Base-by-base conservation (phyloP, 78 protist genomes). In the Dictyostelium capitatum region DNA sequence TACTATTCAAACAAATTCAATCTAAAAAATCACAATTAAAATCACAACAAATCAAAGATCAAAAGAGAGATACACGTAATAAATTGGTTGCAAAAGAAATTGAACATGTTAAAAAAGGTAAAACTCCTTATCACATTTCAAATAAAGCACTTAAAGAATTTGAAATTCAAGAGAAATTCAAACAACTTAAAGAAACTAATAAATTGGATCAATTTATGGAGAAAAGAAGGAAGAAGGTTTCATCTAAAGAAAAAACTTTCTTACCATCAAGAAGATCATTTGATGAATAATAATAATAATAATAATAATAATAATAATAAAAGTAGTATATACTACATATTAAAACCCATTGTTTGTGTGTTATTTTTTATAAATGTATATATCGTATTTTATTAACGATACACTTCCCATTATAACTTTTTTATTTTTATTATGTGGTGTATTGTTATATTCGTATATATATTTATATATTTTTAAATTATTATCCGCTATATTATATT, bases 131-230 rank as follows among this genome's bases (percentile, higher is more conserved):
- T 73, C 72, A 62, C 51, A 28, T 77, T 10, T 25, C 83, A n/a
- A 78, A 78, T 19, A 75, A 51, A 11, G 53, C 51, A 62, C 14
- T 87, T 2, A 74, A 72, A 28, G 83, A 87, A 25, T n/a, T 87
- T 14, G 92, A 74, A 77, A 19, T 87, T 1, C 53, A 87, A 87
- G 92, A 87, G 62, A 70, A 77, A 50, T 87, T 37, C 50, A 87
- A 87, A 62, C 70, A 87, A 87, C 73, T 87, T 15, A 87, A 87
- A 50, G n/a, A 20, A 0, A 62, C 62, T 0, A 50, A 50, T 25
- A 47, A 77, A 77, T 62, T 87, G 32, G 92, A 77, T n/a, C 62
- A 74, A 64, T 87, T 57, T 50, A 87, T 87, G 84, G 92, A 87
- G 50, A 77, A 65, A 59, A 87, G 70, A 77, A 75, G 92, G 53